Conservation (phyloP, 2,329 filamentous ascomycete species). For the Cladosporium halotolerans region DNA sequence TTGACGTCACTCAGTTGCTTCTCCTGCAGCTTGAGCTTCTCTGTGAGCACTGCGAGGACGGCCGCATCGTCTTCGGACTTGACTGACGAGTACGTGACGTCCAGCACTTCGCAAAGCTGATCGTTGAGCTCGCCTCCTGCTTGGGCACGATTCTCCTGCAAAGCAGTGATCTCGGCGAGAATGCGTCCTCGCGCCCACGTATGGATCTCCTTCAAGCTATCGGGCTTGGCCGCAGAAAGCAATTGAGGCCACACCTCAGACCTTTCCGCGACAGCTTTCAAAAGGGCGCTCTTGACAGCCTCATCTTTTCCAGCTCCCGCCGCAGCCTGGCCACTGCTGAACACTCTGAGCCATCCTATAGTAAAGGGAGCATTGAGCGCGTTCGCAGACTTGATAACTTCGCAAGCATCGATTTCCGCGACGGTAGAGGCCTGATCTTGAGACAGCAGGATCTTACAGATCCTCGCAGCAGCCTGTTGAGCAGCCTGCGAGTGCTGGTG, state of each 20-base stretch:
- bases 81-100: conserved; percentile 20
- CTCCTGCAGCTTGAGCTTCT: conserved; percentile 19
- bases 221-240: conserved; percentile 31
- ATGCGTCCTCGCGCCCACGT: conserved; percentile 30
- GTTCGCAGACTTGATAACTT: conserved; percentile 6
- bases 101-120: conserved; percentile 20
- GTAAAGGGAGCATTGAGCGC: conserved; percentile 7
- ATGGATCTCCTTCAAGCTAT: conserved; percentile 22
- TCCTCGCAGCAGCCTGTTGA: background rate
- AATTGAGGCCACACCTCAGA: conserved; percentile 40
- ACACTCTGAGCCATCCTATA: background rate
- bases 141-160: background rate
- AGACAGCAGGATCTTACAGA: conserved; percentile 2
- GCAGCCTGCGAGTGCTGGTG: background rate
- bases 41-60: conserved; percentile 18
- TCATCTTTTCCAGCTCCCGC: conserved; percentile 8
- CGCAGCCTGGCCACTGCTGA: background rate
- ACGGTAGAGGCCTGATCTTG: background rate
- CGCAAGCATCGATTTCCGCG: background rate
- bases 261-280: conserved; percentile 35
- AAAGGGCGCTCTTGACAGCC: conserved; percentile 25
- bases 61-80: conserved; percentile 14
- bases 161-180: conserved; percentile 15
- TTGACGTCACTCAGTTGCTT: background rate
- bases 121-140: background rate